Base-by-base conservation (phyloP, 331 rosid genomes). In the Cydonia oblonga region DNA sequence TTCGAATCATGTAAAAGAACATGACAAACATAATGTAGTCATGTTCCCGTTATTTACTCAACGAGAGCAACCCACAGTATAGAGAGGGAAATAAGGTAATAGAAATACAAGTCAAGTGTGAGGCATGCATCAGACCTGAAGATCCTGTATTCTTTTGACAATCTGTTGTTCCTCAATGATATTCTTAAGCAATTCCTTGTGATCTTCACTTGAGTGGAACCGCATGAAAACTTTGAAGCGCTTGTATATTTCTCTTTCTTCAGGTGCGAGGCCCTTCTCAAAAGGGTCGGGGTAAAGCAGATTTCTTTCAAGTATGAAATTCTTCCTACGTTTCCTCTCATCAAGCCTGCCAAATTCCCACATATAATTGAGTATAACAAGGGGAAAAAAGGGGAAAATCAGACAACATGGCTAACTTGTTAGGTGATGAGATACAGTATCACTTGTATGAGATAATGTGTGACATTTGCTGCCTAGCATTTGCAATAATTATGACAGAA, bases 291-390 rank as follows among this genome's bases (percentile, higher is more conserved):
- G 85, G 64, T 76, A 81, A 83, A 93, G 96, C 82, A 93, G 83
- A 81, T 90, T 81, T 79, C 96, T 87, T 79, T 89, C 96, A 54
- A 90, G 83, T 75, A 93, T 65, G 69, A 93, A 90, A 26, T 81
- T 75, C 83, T 90, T 90, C 72, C 98, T 89, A 60, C 85, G 86
- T 81, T 90, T 93, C 76, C 98, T 82, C 81, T 87, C 98, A 80
- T 93, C 90, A 81, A 93, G 90, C 86, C 97, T 93, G 91, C 68
- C 82, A 76, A 46, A 80, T 71, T 76, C 77, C 72, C 70, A 69
- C 72, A 64, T 20, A 28, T 33, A 1, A 33, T 58, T 40, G 29
- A 12, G 28, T 7, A 24, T 9, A 58, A 24, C 26, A 71, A 38
- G 28, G 32, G 13, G 7, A 7, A 33, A 10, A 24, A 33, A 57